Base-by-base conservation (phyloP, 2,329 filamentous ascomycete species). In the Zymoseptoria crescenta region DNA sequence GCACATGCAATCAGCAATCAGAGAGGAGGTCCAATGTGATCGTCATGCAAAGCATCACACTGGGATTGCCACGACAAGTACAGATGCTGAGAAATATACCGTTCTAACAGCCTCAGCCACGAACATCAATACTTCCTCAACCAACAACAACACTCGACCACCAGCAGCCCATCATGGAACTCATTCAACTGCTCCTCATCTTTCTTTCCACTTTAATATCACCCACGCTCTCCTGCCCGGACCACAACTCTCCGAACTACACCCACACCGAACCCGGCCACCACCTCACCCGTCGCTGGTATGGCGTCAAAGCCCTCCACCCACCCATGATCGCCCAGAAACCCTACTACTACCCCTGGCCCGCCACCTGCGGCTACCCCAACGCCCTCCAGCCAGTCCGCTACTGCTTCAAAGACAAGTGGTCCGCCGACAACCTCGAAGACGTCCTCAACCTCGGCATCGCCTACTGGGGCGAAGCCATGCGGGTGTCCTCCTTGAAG, bases 341-440 rank as follows among this genome's bases (percentile, higher is more conserved):
- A n/a, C 50, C 41, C 29, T 59, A 54, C 56, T 30, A 24, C 19
- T 59, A 63, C 21, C 63, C 63, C n/a, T 67, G 65, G 65, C 63
- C 65, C 7, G 41, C 55, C 45, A 52, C 58, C 21, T 64, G 62
- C 56, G 20, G 41, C 4, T 35, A 21, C 4, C 53, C 60, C 1
- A 30, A 54, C 9, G 52, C 56, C 21, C 28, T 19, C 4, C 61
- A 64, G 6, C 58, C 66, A 7, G 13, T 67, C 3, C 58, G 62
- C 16, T 68, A 67, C 56, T 68, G 66, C 51, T 67, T 60, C 56
- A 50, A 53, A 4, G 60, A 67, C 52, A 20, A 30, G 16, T 55
- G 66, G 19, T 66, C 64, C 0, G 54, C 61, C 2, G 52, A 41
- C 1, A 66, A 65, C 13, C 64, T 68, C 20, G n/a, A 57, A 13